A percentile compares a stretch with the other conserved stretches of the same genome.
Evolutionary conservation across 2,329 filamentous ascomycete species (phyloP).

Genomic region (Trichophyton schoenleinii): DNA sequence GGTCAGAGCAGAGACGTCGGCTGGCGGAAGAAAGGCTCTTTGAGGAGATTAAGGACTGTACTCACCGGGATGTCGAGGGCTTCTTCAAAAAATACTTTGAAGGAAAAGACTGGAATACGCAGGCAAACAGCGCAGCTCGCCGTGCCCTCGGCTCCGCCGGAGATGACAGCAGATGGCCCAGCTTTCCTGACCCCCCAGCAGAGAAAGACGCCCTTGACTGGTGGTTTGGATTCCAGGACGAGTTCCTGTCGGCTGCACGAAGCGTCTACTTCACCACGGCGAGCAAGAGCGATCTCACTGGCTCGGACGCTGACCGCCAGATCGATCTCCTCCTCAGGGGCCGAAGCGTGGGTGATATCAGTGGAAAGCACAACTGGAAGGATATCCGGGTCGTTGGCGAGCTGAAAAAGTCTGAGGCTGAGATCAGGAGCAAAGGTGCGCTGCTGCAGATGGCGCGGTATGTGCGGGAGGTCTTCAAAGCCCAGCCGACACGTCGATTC

Average conservation of each 20-base stretch:
- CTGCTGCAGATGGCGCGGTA: slow-evolving; percentile 13
- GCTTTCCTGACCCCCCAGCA: slow-evolving; percentile 9
- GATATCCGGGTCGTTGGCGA: slow-evolving; percentile 14
- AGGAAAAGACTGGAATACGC: slow-evolving; percentile 13
- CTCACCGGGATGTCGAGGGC: slow-evolving; percentile 11
- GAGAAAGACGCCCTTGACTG: slow-evolving; percentile 11
- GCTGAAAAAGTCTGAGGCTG: slow-evolving; percentile 7
- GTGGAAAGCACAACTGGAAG: slow-evolving; percentile 13
- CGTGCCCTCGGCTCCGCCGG: not conserved
- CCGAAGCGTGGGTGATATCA: not conserved
- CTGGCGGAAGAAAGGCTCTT: slow-evolving; percentile 14
- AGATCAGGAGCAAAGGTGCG: slow-evolving; percentile 8
- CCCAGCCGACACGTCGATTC: slow-evolving; percentile 22
- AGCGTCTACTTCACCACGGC: slow-evolving; percentile 9
- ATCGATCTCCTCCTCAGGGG: slow-evolving; percentile 14
- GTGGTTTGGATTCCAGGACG: slow-evolving; percentile 13
- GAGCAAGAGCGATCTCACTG: slow-evolving; percentile 5
- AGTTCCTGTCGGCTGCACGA: slow-evolving; percentile 10
- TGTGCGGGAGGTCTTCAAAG: slow-evolving; percentile 9
- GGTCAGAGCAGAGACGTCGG: slow-evolving; percentile 13
- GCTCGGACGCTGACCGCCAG: slow-evolving; percentile 12
- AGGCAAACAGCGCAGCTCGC: not conserved
- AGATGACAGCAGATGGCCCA: slow-evolving; percentile 5
- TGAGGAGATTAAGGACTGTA: slow-evolving; percentile 13
- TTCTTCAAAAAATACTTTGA: slow-evolving; percentile 17